Evolutionary conservation across 441 rosid genomes (phyloP), one percentile per base, ranked within the genome.

Genomic region (Populus hybrid): DNA sequence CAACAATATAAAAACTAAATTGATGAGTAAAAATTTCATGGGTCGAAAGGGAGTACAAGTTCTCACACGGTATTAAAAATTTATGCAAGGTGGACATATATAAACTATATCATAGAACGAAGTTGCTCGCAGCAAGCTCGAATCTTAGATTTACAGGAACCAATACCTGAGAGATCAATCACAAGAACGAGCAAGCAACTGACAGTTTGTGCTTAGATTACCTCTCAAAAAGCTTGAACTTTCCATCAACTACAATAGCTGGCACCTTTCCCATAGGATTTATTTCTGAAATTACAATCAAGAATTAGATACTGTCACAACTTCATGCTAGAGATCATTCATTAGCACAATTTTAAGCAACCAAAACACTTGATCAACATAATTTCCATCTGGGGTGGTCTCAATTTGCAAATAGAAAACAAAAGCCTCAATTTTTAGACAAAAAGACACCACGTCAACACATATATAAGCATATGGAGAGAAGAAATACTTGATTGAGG

Each of bases 171-270:
- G 57, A 50, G 8, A 50, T 50, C 57, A 50, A 50, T 50, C 57
- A 50, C 57, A 50, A 5, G 57, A 14, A 16, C 20, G 57, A 50
- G 57, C 57, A 4, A 50, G 20, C 57, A 50, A 50, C 35, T 12
- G n/a, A 40, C 28, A 24, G 10, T 59, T 26, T 40, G 34, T 23
- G 46, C 35, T 70, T 7, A 36, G 59, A 24, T 46, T 79, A 93
- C 99, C 99, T 95, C 85, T 95, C 97, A 73, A 88, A 95, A 42
- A 95, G 90, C 86, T 86, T 89, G 79, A 93, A 85, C 63, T 89
- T 87, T 72, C 95, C 99, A 84, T 95, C 97, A 76, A 89, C 87
- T 57, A 50, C 57, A 50, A 95, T 90, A 71, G 91, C 90, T 3
- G 98, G 98, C 70, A 95, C 90, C 77, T 87, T 79, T 68, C 78